Percentiles rank a stretch among this genome's conserved stretches.
Evolutionary conservation across 2,329 filamentous ascomycete genomes (phyloP).

Genomic region (Aspergillus caelatus): DNA sequence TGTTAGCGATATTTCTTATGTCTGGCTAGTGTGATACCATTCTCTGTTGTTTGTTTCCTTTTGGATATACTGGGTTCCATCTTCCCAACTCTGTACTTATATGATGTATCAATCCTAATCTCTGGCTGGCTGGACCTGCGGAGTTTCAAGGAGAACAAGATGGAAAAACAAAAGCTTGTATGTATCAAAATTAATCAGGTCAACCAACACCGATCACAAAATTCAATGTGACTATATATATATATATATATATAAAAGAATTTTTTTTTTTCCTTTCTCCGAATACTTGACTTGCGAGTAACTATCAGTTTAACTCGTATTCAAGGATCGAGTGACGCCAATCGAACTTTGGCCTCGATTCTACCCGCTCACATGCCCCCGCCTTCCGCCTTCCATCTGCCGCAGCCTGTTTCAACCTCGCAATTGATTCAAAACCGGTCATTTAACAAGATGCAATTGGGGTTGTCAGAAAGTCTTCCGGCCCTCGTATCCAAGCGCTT

Average conservation of each 20-base stretch:
- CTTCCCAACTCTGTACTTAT: conserved; percentile 8
- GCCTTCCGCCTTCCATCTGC: conserved; percentile 14
- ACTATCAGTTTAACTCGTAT: background rate
- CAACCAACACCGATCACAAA: background rate
- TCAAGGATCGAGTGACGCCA: background rate
- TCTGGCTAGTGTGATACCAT: conserved; percentile 26
- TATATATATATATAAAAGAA: too few species aligned
- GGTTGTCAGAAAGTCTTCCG: conserved; percentile 39
- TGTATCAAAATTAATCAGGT: background rate
- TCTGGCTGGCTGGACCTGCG: conserved; percentile 8
- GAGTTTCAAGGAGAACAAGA: background rate
- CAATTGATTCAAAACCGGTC: conserved; percentile 5
- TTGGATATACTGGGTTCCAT: background rate
- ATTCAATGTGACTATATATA: background rate
- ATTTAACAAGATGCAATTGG: conserved; percentile 35
- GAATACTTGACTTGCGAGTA: background rate
- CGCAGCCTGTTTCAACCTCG: conserved; percentile 7
- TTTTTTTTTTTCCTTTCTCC: too few species aligned
- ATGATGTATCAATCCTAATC: background rate
- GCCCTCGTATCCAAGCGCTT: conserved; percentile 42
- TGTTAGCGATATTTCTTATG: conserved; percentile 17
- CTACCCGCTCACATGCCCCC: conserved; percentile 17
- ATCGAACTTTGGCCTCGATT: background rate
- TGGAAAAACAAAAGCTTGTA: background rate
- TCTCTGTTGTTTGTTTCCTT: conserved; percentile 10